phyloP scores from a whole-genome alignment of 441 rosid genomes.

The Bocquillonia castaneifolia region DNA sequence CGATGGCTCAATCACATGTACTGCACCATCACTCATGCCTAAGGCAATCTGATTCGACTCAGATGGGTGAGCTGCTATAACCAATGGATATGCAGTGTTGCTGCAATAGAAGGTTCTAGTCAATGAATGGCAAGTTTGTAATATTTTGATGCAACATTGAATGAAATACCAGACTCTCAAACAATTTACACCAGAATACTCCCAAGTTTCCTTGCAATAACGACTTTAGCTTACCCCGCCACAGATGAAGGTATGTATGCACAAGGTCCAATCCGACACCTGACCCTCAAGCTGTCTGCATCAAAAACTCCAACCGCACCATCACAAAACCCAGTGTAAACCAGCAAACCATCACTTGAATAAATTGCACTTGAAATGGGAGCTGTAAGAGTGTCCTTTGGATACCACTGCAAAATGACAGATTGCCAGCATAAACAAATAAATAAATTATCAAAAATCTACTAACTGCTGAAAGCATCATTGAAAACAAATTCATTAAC shows the following conservation, averaged over 20 bases:
- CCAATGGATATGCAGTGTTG: slow-evolving; percentile 30
- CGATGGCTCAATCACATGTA: slow-evolving; percentile 46
- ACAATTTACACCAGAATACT: background rate
- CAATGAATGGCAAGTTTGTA: background rate
- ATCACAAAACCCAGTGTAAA: slow-evolving; percentile 51
- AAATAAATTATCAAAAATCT: background rate
- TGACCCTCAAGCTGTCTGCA: slow-evolving; percentile 40
- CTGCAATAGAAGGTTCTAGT: slow-evolving; percentile 14
- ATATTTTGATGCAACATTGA: background rate
- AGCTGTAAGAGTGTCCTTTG: slow-evolving; percentile 43
- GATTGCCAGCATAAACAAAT: background rate
- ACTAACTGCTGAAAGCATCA: background rate
- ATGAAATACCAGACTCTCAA: background rate
- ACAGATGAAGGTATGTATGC: slow-evolving; percentile 40
- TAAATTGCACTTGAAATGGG: slow-evolving; percentile 51
- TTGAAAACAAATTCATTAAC: background rate
- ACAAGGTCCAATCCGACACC: slow-evolving; percentile 53
- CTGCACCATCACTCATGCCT: slow-evolving; percentile 51
- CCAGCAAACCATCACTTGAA: slow-evolving; percentile 45
- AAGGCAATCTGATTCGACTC: slow-evolving; percentile 54
- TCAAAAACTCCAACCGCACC: slow-evolving; percentile 61
- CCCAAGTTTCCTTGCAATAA: background rate
- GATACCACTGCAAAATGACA: slow-evolving; percentile 46
- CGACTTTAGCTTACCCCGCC: slow-evolving; percentile 28
- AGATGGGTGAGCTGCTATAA: slow-evolving; percentile 51